Evolutionary conservation across 352 stramenopile species (phyloP).

Genomic region (Pythium oligandrum): DNA sequence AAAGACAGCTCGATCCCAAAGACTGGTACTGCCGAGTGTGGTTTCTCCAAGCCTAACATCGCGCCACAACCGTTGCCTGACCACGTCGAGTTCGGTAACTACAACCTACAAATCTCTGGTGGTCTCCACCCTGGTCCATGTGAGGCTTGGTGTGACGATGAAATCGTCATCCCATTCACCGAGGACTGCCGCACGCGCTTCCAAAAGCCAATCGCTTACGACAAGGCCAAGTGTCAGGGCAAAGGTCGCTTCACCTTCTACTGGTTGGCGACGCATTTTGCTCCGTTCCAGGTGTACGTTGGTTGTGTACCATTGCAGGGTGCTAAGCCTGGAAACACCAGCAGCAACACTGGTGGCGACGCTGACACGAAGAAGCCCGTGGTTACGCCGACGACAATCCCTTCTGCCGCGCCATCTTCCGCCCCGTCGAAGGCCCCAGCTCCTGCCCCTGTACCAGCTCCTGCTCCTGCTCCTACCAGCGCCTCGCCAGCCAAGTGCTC

Average conservation of each 20-base stretch:
- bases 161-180: conserved; percentile 32
- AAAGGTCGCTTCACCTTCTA: conserved; percentile 42
- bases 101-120: conserved; percentile 6
- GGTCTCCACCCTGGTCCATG: conserved; percentile 27
- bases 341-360: neutral
- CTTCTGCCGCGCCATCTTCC: too few species aligned
- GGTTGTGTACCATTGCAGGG: conserved; percentile 1
- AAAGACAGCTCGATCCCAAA: neutral
- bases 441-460: too few species aligned
- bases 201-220: conserved; percentile 24
- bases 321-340: neutral
- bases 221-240: conserved; percentile 27
- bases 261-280: conserved; percentile 44
- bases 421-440: too few species aligned
- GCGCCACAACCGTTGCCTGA: conserved; percentile 6
- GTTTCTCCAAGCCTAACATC: conserved; percentile 5
- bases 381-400: too few species aligned
- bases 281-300: conserved; percentile 49
- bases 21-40: conserved; percentile 7
- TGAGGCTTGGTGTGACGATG: conserved; percentile 40
- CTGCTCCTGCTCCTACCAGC: too few species aligned
- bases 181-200: conserved; percentile 22
- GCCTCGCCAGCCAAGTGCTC: too few species aligned
- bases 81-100: conserved; percentile 10
- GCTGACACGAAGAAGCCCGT: neutral